A percentile compares a stretch with the other conserved stretches of the same genome.
phyloP scores from a whole-genome alignment of 163 green algal species.

The Scenedesmus sp. region DNA sequence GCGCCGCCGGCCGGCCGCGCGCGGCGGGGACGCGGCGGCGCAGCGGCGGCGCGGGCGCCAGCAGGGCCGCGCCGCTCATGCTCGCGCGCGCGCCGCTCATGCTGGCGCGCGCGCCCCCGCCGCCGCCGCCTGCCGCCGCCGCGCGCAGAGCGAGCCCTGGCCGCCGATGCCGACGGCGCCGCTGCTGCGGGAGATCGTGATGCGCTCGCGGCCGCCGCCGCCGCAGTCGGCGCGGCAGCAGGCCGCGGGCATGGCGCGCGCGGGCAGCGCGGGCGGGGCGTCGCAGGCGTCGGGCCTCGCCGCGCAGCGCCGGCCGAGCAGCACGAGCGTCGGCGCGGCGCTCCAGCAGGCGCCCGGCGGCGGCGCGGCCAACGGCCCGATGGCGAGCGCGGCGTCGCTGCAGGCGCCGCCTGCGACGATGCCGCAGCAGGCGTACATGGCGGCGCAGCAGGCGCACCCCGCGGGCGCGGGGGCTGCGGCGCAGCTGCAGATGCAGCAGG shows the following conservation, averaged over 20 bases:
- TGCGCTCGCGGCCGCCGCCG: conserved; percentile 9
- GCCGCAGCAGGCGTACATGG: conserved; percentile 6
- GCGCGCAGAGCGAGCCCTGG: conserved; percentile 12
- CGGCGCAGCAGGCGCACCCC: no score
- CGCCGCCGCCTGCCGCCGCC: no score
- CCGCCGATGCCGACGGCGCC: conserved; percentile 33
- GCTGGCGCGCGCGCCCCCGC: no score
- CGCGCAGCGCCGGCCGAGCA: neutral
- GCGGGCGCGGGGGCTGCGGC: neutral
- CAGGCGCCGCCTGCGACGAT: neutral
- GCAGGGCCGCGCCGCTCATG: no score
- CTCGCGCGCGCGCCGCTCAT: no score
- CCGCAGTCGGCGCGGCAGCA: neutral
- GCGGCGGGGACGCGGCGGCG: no score
- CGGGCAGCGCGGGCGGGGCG: neutral
- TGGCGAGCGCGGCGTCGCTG: neutral
- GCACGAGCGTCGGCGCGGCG: neutral
- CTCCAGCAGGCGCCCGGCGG: conserved; percentile 1
- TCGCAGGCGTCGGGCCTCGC: neutral
- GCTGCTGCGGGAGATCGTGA: conserved; percentile 27
- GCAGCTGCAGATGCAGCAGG: conserved; percentile 22
- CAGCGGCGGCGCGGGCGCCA: no score
- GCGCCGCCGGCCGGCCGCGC: no score
- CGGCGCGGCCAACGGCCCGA: conserved; percentile 1
- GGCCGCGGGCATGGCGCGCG: no score